Base-by-base conservation (phyloP, 352 stramenopile genomes). In the Phytopythium boreale region DNA sequence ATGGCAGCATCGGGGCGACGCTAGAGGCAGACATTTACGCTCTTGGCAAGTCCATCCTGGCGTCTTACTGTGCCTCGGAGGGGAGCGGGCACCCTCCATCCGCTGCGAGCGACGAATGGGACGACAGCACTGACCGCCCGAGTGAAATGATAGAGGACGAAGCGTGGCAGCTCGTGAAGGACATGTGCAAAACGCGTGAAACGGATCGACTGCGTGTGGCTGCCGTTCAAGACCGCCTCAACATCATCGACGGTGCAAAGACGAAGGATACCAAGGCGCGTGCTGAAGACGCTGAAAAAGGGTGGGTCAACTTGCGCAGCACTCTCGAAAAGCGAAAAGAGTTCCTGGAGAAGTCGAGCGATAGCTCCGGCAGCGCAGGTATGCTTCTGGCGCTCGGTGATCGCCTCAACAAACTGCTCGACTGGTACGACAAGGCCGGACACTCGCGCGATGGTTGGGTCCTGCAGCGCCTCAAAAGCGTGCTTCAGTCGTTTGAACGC, bases 41-140 rank as follows among this genome's bases (percentile, higher is more conserved):
- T 10, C 22, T 60, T 4, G 55, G 55, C 14, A 60, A 49, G 24
- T 50, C 36, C 55, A 49, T 60, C 14, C 17, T 60, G 20, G 34
- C 34, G 4, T 60, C 55, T 0, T 60, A 37, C 11, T 44, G 14
- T 7, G 19, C 2, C 37, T 15, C 20, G 26, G 47, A 53, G 47
- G n/a, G 26, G n/a, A n/a, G 12, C 4, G 5, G n/a, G 47, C 9
- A 29, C 12, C 17, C 34, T 53, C 4, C 41, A 7, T 12, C 17
- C 22, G 41, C 14, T 9, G 19, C 51, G 17, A 58, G 51, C 20
- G 29, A 41, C 6, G 19, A 44, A 3, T 58, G 51, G 51, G 19
- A 22, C 20, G 51, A 58, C 50, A 22, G 1, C 7, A n/a, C n/a
- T n/a, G 26, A 39, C 29, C 51, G 29, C 12, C 49, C 22, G n/a